A percentile compares a stretch with the other conserved stretches of the same genome.
These are phyloP conservation scores for Candida mesenterica DNA, from an alignment of 1,139 yeast genomes.

Conservation along the genomic window DNA sequence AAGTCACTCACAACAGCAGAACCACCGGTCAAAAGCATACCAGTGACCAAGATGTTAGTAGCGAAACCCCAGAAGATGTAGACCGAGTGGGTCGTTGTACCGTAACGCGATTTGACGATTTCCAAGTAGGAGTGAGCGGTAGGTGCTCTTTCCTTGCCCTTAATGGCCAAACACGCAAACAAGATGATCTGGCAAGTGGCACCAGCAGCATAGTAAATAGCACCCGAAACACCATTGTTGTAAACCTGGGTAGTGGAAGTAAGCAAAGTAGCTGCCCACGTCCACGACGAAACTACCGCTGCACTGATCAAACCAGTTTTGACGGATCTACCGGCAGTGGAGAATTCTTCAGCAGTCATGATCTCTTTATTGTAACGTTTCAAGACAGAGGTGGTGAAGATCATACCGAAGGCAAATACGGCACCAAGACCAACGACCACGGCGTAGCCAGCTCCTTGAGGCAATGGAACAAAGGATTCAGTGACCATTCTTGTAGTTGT, in stretches of 20 bases:
- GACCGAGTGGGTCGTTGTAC: slow-evolving; percentile 64
- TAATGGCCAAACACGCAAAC: slow-evolving; percentile 72
- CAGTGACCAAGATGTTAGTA: slow-evolving; percentile 84
- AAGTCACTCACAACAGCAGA: slow-evolving; percentile 73
- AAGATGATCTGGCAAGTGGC: slow-evolving; percentile 72
- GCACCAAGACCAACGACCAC: slow-evolving; percentile 86
- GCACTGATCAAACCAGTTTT: slow-evolving; percentile 79
- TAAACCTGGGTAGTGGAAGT: slow-evolving; percentile 79
- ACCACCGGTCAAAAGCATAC: slow-evolving; percentile 85
- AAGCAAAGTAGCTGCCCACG: slow-evolving; percentile 83
- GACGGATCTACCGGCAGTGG: slow-evolving; percentile 84
- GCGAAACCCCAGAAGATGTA: slow-evolving; percentile 78
- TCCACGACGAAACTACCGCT: slow-evolving; percentile 90
- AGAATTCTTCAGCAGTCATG: slow-evolving; percentile 85
- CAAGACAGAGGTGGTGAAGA: slow-evolving; percentile 64
- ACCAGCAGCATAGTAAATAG: slow-evolving; percentile 74
- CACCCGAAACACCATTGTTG: slow-evolving; percentile 73
- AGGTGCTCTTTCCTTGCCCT: slow-evolving; percentile 70
- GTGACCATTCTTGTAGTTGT: slow-evolving; percentile 5
- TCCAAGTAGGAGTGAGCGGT: slow-evolving; percentile 77
- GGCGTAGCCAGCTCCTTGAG: slow-evolving; percentile 90
- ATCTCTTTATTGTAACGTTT: slow-evolving; percentile 76
- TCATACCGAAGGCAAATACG: slow-evolving; percentile 78
- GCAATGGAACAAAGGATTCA: slow-evolving; percentile 32
- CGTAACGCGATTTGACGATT: slow-evolving; percentile 66